Percentiles rank a stretch among this genome's conserved stretches.
phyloP scores from a whole-genome alignment of 257 asterid genomes.

The Misopates orontium region DNA sequence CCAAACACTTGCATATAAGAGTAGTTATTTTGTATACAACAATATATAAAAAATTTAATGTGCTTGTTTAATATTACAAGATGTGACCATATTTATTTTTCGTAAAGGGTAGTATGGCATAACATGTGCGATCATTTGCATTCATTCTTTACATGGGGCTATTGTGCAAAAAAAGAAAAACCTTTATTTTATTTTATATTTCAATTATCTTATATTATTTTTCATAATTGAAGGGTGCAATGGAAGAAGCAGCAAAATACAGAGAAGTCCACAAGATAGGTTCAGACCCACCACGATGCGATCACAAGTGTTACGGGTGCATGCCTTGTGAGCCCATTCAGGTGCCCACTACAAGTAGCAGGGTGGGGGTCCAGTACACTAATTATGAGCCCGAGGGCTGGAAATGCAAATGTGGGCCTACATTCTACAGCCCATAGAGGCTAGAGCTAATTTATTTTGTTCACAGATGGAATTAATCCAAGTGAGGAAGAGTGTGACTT shows the following conservation, averaged over 20 bases:
- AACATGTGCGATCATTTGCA: no score
- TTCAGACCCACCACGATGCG: slow-evolving; percentile 83
- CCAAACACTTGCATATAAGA: no score
- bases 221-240: slow-evolving; percentile 6
- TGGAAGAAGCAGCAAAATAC: slow-evolving; percentile 8
- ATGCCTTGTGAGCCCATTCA: slow-evolving; percentile 85
- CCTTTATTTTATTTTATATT: not conserved
- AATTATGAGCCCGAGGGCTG: slow-evolving; percentile 94
- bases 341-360: slow-evolving; percentile 61
- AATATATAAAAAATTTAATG: no score
- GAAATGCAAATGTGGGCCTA: slow-evolving; percentile 94
- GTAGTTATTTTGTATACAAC: no score
- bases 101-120: no score
- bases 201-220: not conserved
- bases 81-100: no score
- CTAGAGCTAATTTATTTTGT: not conserved
- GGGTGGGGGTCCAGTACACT: slow-evolving; percentile 61
- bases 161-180: no score
- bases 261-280: slow-evolving; percentile 49
- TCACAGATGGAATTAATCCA: no score
- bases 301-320: slow-evolving; percentile 83
- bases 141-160: no score
- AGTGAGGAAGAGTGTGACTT: no score
- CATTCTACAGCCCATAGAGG: slow-evolving; percentile 66
- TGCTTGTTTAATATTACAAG: no score